Conservation (phyloP, 1,139 yeast genomes). For the Dujonia santamariae region DNA sequence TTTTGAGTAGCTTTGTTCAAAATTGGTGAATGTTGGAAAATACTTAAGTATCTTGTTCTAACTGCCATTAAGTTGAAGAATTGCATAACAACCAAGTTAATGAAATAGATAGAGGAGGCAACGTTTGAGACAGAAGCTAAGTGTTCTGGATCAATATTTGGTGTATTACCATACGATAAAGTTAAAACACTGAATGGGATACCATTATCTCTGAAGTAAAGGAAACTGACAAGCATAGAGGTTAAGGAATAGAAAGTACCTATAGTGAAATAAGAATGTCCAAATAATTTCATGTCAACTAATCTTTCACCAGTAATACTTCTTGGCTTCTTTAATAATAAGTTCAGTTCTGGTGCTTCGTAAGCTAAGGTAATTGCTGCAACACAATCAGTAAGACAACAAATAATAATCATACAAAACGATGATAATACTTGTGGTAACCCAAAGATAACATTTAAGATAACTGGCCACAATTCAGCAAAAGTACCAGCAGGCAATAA, state of each 20-base stretch:
- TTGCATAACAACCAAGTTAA: conserved; percentile 49
- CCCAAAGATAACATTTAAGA: conserved; percentile 48
- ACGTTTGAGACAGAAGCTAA: conserved; percentile 23
- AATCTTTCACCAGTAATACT: conserved; percentile 40
- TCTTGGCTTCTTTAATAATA: conserved; percentile 43
- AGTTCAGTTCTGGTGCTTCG: conserved; percentile 44
- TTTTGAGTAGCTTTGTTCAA: conserved; percentile 13
- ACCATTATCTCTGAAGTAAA: conserved; percentile 38
- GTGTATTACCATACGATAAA: conserved; percentile 37
- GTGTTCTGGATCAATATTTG: conserved; percentile 17
- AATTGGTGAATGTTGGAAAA: conserved; percentile 40
- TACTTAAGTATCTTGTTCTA: conserved; percentile 42
- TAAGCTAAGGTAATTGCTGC: conserved; percentile 45
- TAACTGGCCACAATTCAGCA: conserved; percentile 53
- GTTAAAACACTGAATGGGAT: conserved; percentile 33
- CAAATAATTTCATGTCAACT: conserved; percentile 37
- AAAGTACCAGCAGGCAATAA: conserved; percentile 54
- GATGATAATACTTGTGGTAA: conserved; percentile 51
- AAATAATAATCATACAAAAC: conserved; percentile 51
- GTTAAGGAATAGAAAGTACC: conserved; percentile 44
- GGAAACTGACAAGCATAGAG: conserved; percentile 42
- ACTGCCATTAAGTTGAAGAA: conserved; percentile 46
- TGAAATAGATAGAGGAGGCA: conserved; percentile 49
- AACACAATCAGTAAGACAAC: conserved; percentile 47
- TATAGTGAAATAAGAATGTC: conserved; percentile 43